Evolutionary conservation across 306 rosid species (phyloP).

Genomic region (Lagenaria siceraria): DNA sequence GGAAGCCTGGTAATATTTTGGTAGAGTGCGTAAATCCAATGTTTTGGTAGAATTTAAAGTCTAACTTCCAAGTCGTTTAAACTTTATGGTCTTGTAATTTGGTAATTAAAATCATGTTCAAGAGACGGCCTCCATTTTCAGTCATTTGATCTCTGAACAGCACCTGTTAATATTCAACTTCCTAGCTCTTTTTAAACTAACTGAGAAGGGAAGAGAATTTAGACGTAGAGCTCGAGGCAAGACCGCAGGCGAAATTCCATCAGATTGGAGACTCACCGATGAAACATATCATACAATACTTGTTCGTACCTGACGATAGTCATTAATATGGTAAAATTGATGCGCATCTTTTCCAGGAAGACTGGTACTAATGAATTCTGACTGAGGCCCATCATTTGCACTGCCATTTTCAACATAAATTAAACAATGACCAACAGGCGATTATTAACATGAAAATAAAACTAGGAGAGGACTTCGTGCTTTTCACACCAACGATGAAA

Average conservation of each 20-base stretch:
- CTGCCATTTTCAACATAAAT: constrained; percentile 18
- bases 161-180: not conserved
- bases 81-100: no score
- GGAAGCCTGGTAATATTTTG: no score
- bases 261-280: not conserved
- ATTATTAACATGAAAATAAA: not conserved
- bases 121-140: no score
- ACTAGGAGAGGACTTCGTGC: not conserved
- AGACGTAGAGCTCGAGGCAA: not conserved
- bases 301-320: constrained; percentile 54
- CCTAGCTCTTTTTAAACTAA: not conserved
- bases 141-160: not conserved
- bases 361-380: constrained; percentile 16
- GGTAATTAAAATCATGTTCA: no score
- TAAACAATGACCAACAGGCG: not conserved
- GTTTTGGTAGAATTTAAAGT: no score
- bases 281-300: not conserved
- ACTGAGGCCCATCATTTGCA: constrained; percentile 32
- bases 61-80: no score
- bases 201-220: not conserved
- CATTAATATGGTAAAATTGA: constrained; percentile 61
- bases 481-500: not conserved
- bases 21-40: no score
- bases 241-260: not conserved
- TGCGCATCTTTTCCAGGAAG: constrained; percentile 28